These are phyloP conservation scores for Spathaspora sp. DNA, from an alignment of 805 yeast species.

Conservation along the genomic window DNA sequence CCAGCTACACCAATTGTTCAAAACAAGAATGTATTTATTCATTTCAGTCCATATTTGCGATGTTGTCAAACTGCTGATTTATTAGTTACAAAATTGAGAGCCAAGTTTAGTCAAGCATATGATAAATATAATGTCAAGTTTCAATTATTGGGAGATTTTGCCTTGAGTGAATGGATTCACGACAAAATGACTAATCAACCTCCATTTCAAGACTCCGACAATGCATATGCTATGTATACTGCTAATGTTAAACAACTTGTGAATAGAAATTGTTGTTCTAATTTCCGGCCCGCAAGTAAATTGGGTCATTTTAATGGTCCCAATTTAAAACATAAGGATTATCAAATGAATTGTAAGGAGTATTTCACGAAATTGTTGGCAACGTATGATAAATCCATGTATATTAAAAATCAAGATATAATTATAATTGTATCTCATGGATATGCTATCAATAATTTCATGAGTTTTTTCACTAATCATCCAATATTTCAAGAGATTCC, in stretches of 20 bases:
- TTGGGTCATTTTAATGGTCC: constrained; percentile 43
- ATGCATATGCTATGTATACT: constrained; percentile 44
- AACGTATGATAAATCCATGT: constrained; percentile 35
- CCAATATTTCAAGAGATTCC: constrained; percentile 45
- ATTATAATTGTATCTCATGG: constrained; percentile 40
- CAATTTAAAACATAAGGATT: constrained; percentile 35
- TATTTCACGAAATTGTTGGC: constrained; percentile 41
- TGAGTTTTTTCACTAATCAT: constrained; percentile 38
- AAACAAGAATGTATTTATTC: constrained; percentile 31
- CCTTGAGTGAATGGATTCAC: constrained; percentile 44
- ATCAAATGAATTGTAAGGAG: constrained; percentile 33
- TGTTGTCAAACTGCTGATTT: constrained; percentile 44
- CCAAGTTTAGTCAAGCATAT: constrained; percentile 11
- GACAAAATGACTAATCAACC: constrained; percentile 41
- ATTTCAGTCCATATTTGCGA: constrained; percentile 41
- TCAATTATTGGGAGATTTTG: constrained; percentile 42
- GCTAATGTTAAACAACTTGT: constrained; percentile 35
- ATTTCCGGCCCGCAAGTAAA: constrained; percentile 40
- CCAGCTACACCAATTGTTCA: constrained; percentile 5
- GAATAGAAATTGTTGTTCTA: constrained; percentile 31
- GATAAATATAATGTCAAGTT: constrained; percentile 31
- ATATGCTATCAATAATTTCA: constrained; percentile 35
- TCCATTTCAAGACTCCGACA: constrained; percentile 39
- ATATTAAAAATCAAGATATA: constrained; percentile 29
- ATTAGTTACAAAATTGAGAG: constrained; percentile 25